phyloP scores from a whole-genome alignment of 371 early-diverging fungal species.

The Polyrhizophydium stewartii region DNA sequence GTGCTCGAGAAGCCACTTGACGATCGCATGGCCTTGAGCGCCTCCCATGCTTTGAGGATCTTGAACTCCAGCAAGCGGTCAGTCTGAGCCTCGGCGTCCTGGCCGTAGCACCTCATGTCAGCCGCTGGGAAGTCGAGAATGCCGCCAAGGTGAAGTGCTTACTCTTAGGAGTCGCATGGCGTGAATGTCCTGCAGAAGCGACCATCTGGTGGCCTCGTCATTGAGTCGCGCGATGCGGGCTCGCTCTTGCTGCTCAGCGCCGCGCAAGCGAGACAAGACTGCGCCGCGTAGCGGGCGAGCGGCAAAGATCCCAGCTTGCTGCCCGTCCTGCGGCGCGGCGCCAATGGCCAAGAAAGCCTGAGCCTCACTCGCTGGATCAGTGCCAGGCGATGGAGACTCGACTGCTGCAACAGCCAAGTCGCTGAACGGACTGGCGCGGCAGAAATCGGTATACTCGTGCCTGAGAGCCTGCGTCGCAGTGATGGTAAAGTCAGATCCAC shows the following conservation, averaged over 20 bases:
- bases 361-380: constrained; percentile 10
- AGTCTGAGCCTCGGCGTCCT: constrained; percentile 40
- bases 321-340: no score
- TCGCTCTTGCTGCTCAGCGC: background rate
- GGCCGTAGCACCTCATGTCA: background rate
- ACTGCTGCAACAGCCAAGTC: background rate
- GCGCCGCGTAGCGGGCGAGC: background rate
- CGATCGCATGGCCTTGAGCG: constrained; percentile 24
- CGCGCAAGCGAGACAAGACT: background rate
- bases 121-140: background rate
- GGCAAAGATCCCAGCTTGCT: background rate
- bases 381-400: constrained; percentile 6
- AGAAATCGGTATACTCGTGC: constrained; percentile 5
- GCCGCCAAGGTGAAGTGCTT: background rate
- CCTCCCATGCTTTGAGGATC: constrained; percentile 39
- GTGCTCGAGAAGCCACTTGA: constrained; percentile 11
- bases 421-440: constrained; percentile 1
- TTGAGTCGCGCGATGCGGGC: background rate
- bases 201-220: constrained; percentile 1
- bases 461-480: background rate
- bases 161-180: constrained; percentile 26
- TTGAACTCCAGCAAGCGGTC: constrained; percentile 38
- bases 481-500: background rate
- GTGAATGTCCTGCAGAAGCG: constrained; percentile 21
- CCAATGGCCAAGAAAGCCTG: background rate